Base-by-base conservation (phyloP, 768 basidiomycete species). In the Hemileccinum impolitum region DNA sequence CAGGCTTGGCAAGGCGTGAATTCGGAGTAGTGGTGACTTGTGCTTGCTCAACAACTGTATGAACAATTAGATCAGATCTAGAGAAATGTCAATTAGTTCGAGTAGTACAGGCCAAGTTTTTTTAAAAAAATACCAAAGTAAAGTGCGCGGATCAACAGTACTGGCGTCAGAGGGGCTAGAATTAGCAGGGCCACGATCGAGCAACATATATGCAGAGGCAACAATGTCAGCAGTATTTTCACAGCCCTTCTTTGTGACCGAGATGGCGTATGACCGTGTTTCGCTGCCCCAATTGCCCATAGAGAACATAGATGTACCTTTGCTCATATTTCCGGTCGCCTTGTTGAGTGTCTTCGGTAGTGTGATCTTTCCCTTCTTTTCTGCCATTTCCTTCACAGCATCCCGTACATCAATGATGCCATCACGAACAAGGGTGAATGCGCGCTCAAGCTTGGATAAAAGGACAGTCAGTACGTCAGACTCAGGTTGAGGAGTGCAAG, bases 341-440 rank as follows among this genome's bases (percentile, higher is more conserved):
- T 52, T 43, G 46, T 52, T 52, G 30, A 48, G 36, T 6, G 12
- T 38, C 51, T 43, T 48, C 1, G 15, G 36, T 23, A 48, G 12
- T 1, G 3, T 43, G 15, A 48, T 34, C 34, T 51, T 47, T 6
- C 28, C 39, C 28, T 41, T 51, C 39, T 51, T 51, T 12, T 28
- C 26, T 28, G 26, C 26, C 26, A 28, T 28, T 28, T 28, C 26
- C 26, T 28, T 28, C 9, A 28, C 26, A 28, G 26, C 26, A 28
- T 28, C 26, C 26, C 9, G 26, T 4, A 28, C 9, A 28, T 28
- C 26, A 28, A 28, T 28, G 9, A 28, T 9, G 9, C 26, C 9
- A 9, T 28, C 26, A 28, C 26, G 4, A 9, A 28, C 9, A 28
- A 28, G 26, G 26, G 9, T 28, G 9, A 28, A 28, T 9, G 9